Evolutionary conservation across 2,329 filamentous ascomycete species (phyloP).

Genomic region (Epichloe scottii): DNA sequence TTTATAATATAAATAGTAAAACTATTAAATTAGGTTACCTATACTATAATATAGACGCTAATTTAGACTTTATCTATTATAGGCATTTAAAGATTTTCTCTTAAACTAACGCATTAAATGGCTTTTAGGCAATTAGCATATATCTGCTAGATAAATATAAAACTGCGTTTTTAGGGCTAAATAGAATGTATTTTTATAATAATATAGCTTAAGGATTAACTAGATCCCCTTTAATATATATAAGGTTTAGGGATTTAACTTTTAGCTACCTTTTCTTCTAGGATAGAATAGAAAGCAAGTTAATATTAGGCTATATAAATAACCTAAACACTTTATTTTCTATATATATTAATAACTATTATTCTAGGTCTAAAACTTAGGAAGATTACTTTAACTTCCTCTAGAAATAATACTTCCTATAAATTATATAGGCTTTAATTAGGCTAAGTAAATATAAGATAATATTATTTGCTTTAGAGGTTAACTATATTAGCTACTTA

Average conservation of each 20-base stretch:
- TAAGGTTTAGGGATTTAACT: neutral
- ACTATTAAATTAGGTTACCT: neutral
- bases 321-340: rapidly evolving
- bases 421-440: neutral
- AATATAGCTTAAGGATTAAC: neutral
- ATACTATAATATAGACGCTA: neutral
- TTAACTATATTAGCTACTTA: neutral
- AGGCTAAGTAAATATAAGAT: neutral
- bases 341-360: no score
- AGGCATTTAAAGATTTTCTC: neutral
- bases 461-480: neutral
- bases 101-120: neutral
- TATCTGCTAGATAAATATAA: neutral
- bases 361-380: no score
- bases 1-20: neutral
- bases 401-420: neutral
- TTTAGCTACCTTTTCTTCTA: neutral
- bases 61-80: neutral
- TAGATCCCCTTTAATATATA: neutral
- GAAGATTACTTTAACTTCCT: no score
- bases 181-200: neutral
- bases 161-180: neutral
- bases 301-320: no score
- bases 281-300: neutral
- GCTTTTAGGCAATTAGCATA: neutral